phyloP scores from a whole-genome alignment of 169 alveolate species.

The Plasmodium chabaudi region DNA sequence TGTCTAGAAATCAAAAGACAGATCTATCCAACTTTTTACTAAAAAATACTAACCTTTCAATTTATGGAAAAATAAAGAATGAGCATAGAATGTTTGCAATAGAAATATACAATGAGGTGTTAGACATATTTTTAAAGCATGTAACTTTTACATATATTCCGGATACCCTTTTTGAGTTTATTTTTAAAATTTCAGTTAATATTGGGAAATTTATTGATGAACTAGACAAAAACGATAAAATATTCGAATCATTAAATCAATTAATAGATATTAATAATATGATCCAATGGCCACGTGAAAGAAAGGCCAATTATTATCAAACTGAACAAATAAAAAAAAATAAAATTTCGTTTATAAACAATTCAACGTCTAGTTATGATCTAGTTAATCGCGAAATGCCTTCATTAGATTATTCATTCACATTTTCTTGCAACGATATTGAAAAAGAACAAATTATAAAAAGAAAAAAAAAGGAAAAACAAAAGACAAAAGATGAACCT shows the following conservation, averaged over 20 bases:
- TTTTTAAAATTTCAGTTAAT: constrained; percentile 72
- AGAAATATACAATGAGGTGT: constrained; percentile 70
- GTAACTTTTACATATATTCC: constrained; percentile 54
- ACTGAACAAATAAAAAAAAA: constrained; percentile 29
- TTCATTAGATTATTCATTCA: not conserved
- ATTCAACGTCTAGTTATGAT: constrained; percentile 10
- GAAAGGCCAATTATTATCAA: constrained; percentile 57
- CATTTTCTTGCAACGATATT: constrained; percentile 11
- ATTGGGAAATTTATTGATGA: constrained; percentile 47
- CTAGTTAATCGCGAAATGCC: constrained; percentile 1
- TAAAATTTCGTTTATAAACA: constrained; percentile 9
- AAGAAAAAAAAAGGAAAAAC: constrained; percentile 6
- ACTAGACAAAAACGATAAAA: constrained; percentile 50
- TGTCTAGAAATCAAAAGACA: constrained; percentile 23
- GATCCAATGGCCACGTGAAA: constrained; percentile 61
- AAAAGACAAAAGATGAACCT: not conserved
- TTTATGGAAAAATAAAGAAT: constrained; percentile 31
- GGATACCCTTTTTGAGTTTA: constrained; percentile 59
- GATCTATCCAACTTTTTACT: constrained; percentile 37
- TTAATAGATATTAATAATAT: constrained; percentile 45
- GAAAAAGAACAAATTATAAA: constrained; percentile 1
- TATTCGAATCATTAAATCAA: constrained; percentile 49
- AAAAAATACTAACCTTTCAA: constrained; percentile 20
- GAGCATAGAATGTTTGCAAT: constrained; percentile 72
- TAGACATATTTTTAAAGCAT: constrained; percentile 64